Evolutionary conservation across 2,329 filamentous ascomycete species (phyloP), one percentile per base, ranked within the genome.

Genomic region (Paracorniculantispora psalliotae): DNA sequence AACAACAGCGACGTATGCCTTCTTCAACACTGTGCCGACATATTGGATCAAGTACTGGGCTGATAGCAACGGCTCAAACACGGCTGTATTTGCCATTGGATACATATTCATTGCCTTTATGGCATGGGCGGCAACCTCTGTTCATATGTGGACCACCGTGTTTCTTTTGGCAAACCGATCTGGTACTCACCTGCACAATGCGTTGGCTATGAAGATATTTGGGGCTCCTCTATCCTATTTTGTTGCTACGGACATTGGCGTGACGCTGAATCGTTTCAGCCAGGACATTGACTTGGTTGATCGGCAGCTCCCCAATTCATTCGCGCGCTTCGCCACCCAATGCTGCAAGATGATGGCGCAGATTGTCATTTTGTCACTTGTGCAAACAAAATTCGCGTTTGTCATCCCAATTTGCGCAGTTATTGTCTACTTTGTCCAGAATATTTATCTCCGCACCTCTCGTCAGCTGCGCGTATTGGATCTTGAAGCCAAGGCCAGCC

Each of bases 381-480:
- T 76, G 2, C 76, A 82, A 8, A 77, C 72, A 49, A 74, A 74
- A 46, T 71, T 81, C 0, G 71, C 72, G 0, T 65, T 79, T 1
- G 72, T 72, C 0, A 69, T 83, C 13, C 81, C 82, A 0, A 53
- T 76, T 7, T 64, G 61, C 7, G 15, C 63, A 1, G 17, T 64
- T 23, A 59, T 61, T 9, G 60, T 68, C 3, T 70, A 67, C 41
- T 43, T 66, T n/a, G 46, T 71, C 3, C 67, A 69, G 43, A 63
- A 62, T 8, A 47, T 66, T 23, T 68, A 68, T 25, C 72, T 86
- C 1, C 74, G 77, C 6, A 84, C 82, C 0, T 84, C 82, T 0
- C 76, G 82, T 0, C 83, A 85, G 63, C 69, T 86, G 2, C 78
- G 81, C 39, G 74, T 81, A 13, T 66, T 85, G 28, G 82, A 85